Evolutionary conservation across 2,329 filamentous ascomycete genomes (phyloP).

Genomic region (Diaporthe capsici): DNA sequence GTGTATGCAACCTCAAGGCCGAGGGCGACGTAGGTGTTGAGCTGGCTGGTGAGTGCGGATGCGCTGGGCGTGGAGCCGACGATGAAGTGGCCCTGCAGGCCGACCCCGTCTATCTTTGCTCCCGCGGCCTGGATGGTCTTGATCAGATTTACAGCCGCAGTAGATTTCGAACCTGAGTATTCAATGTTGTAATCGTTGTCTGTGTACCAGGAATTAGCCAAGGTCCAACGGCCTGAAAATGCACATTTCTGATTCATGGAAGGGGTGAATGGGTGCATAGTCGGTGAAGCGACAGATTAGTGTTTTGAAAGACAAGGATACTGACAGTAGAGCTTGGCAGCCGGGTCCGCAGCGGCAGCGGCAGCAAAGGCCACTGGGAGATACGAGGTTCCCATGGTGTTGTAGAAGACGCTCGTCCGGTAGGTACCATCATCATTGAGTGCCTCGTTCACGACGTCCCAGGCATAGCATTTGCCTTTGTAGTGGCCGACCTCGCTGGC

Average conservation of each 20-base stretch:
- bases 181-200: slow-evolving; percentile 70
- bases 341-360: slow-evolving; percentile 66
- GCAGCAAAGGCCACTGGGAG: slow-evolving; percentile 71
- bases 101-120: slow-evolving; percentile 72
- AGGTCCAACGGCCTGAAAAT: too few species aligned
- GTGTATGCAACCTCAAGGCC: slow-evolving; percentile 72
- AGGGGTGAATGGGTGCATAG: too few species aligned
- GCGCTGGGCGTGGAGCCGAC: slow-evolving; percentile 64
- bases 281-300: background rate
- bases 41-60: slow-evolving; percentile 59
- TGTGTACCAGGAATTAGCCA: background rate
- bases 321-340: slow-evolving; percentile 65
- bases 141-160: slow-evolving; percentile 60
- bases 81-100: slow-evolving; percentile 73
- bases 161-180: slow-evolving; percentile 61
- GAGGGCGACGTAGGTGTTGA: slow-evolving; percentile 64
- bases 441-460: slow-evolving; percentile 78
- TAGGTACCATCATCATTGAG: slow-evolving; percentile 71
- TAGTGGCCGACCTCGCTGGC: slow-evolving; percentile 70
- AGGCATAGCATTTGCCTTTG: slow-evolving; percentile 72
- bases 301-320: slow-evolving; percentile 26
- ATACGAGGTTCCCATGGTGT: slow-evolving; percentile 68
- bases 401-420: slow-evolving; percentile 67
- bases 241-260: background rate
- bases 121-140: slow-evolving; percentile 61